Evolutionary conservation across 371 early-diverging fungal genomes (phyloP), one percentile per base, ranked within the genome.

Genomic region (Haplosporangium sp.): DNA sequence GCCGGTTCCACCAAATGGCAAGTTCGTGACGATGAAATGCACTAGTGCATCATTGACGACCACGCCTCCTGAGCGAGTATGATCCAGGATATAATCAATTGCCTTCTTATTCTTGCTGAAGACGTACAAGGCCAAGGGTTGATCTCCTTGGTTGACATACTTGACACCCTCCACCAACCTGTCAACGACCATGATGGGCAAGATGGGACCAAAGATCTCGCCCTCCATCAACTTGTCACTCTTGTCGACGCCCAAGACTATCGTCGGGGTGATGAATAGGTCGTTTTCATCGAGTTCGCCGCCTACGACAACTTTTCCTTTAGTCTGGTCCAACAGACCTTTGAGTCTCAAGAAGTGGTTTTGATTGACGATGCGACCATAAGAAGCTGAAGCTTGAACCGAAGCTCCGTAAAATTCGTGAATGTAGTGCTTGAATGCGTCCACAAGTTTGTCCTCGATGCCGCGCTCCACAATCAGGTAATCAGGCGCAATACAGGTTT

Each of bases 1-100:
- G 0, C 96, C 96, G 10, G 93, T 87, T 20, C 96, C 97, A 43
- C 95, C 95, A 81, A 96, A 96, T 14, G 97, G 96, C 52, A 94
- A 64, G 37, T 72, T 63, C 21, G 71, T 84, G 63, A 71, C 87
- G 83, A 81, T 72, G 84, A 69, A 52, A 87, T 86, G 18, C 61
- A 93, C 74, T 67, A 95, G 56, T n/a, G 89, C 85, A 72, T 97
- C 98, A 81, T 98, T 97, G 69, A 94, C 85, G 21, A 84, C 74
- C 6, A 88, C 91, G 59, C 86, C 86, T 43, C 98, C 98, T 1
- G 95, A 93, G 37, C 85, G 87, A 0, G 93, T 93, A 45, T 82
- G 72, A 11, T 74, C 77, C 47, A 90, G 55, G 42, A 79, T 70
- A 42, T 67, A 16, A 40, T 69, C 37, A 45, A 83, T 67, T 14